Evolutionary conservation across 371 early-diverging fungal genomes (phyloP), one percentile per base, ranked within the genome.

Genomic region (Vittaforma corneae): DNA sequence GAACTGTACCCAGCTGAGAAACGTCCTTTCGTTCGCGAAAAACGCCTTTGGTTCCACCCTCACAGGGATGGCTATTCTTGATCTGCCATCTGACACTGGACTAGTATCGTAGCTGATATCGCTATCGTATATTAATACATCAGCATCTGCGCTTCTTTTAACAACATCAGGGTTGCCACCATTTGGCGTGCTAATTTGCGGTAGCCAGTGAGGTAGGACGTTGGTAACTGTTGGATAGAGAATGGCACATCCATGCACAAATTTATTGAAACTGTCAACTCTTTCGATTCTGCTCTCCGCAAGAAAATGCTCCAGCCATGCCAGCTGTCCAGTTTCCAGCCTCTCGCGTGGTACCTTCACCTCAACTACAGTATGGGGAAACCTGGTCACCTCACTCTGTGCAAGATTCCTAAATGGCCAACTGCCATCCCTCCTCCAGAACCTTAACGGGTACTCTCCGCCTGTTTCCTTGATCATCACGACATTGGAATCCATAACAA

Each of bases 1-100:
- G 68, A 80, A 80, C 48, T 87, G 86, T 40, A 89, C 82, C 92
- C 92, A 90, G 30, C 91, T 85, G 51, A 97, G 82, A 75, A 95
- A 97, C 0, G 97, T 97, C 55, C 97, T 84, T 79, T 97, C 97
- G 73, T 97, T 97, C 58, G 97, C 97, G 82, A 97, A 95, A 79
- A 87, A 95, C 14, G 93, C 93, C 80, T 97, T 97, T 48, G 97
- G 97, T 69, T 97, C 97, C 1, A 95, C 87, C 18, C 93, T 85
- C 37, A 79, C 77, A 35, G 79, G 79, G 42, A 79, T 70, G n/a
- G 73, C 51, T 38, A 79, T 71, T 16, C 70, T 70, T 48, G 70
- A 71, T 42, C 65, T 56, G 30, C 55, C 48, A 2, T 46, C 34
- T 1, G 47, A 38, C 59, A 70, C 35, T 22, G 64, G 45, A 30